Conservation (phyloP, 441 rosid genomes). For the Euphorbia celastroides region DNA sequence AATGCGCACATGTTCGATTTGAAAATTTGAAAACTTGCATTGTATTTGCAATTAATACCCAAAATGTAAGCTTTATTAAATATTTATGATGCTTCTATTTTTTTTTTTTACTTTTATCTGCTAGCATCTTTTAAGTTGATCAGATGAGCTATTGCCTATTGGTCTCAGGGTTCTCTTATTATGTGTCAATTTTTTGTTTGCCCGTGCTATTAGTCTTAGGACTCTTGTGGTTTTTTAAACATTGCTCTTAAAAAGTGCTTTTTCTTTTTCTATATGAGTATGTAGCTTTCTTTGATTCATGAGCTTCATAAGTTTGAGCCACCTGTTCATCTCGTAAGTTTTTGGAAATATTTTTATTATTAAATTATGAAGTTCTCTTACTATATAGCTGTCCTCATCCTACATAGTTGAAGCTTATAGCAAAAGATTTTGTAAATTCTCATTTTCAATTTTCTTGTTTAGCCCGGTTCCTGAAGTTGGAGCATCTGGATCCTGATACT, state of each 20-base stretch:
- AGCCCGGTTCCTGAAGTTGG: constrained; percentile 96
- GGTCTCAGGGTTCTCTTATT: neutral
- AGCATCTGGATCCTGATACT: constrained; percentile 85
- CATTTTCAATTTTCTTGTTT: constrained; percentile 24
- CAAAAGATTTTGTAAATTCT: constrained; percentile 11
- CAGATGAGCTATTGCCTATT: neutral
- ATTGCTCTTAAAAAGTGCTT: neutral
- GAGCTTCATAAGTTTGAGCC: neutral
- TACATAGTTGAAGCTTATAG: neutral
- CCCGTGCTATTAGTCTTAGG: neutral
- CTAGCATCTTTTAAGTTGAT: too few species aligned
- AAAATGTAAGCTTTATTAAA: neutral
- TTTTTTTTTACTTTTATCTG: neutral
- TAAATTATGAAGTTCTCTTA: neutral
- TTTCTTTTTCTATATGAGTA: neutral
- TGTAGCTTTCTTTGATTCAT: neutral
- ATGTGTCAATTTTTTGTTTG: neutral
- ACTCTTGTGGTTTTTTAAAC: neutral
- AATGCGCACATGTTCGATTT: neutral
- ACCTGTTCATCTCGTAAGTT: neutral
- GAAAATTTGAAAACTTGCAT: neutral
- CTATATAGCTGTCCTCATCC: neutral
- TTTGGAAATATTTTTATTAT: neutral
- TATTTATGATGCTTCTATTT: neutral
- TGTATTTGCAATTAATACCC: neutral